Percentiles rank a stretch among this genome's conserved stretches.
Evolutionary conservation across 2,329 filamentous ascomycete genomes (phyloP).

Genomic region (Neonectria faginata): DNA sequence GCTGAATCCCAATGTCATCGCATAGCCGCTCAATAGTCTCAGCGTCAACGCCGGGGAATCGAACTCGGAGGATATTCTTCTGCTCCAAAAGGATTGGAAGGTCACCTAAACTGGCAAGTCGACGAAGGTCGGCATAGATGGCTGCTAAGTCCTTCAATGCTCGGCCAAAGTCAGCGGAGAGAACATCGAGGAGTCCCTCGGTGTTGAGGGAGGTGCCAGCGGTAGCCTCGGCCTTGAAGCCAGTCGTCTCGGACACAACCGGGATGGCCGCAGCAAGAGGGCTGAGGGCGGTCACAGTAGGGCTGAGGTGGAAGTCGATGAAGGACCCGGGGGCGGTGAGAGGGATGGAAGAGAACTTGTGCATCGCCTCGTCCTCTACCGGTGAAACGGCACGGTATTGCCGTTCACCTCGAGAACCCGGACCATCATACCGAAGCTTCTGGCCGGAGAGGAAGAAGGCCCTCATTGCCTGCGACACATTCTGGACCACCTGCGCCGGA

Average conservation of each 20-base stretch:
- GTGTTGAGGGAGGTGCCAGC: conserved; percentile 77
- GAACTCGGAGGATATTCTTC: conserved; percentile 76
- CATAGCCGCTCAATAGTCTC: conserved; percentile 85
- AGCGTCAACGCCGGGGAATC: conserved; percentile 91
- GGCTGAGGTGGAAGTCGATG: conserved; percentile 89
- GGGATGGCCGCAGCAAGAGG: conserved; percentile 71
- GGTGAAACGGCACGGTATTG: conserved; percentile 81
- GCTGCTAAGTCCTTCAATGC: conserved; percentile 85
- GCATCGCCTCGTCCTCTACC: conserved; percentile 78
- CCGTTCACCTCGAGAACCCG: conserved; percentile 78
- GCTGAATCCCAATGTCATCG: conserved; percentile 84
- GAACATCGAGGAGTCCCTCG: conserved; percentile 84
- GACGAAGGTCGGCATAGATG: conserved; percentile 83
- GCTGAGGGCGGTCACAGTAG: conserved; percentile 89
- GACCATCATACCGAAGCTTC: conserved; percentile 87
- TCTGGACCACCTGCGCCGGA: conserved; percentile 91
- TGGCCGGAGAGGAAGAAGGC: conserved; percentile 94
- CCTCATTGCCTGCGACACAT: conserved; percentile 92
- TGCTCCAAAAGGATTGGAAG: conserved; percentile 81
- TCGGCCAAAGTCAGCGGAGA: conserved; percentile 89
- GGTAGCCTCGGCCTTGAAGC: conserved; percentile 54
- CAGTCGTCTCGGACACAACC: conserved; percentile 57
- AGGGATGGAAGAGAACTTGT: conserved; percentile 71
- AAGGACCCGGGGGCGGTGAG: conserved; percentile 77
- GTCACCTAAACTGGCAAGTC: conserved; percentile 81